phyloP scores from a whole-genome alignment of 1,139 yeast species.

The Lodderomyces theae region DNA sequence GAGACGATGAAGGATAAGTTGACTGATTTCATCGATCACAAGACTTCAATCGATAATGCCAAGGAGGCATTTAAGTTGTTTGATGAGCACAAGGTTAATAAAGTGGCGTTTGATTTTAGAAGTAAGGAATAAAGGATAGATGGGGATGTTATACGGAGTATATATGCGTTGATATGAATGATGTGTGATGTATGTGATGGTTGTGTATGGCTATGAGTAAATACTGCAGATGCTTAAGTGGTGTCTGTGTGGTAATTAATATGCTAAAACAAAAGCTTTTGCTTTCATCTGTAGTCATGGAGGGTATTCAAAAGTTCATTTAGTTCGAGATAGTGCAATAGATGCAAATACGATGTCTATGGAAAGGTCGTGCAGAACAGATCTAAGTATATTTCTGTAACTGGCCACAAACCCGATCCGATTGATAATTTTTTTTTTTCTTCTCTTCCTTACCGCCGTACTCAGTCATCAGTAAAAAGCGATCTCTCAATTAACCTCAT shows the following conservation, averaged over 20 bases:
- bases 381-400: not conserved
- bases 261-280: too few relatives aligned
- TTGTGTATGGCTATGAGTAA: too few relatives aligned
- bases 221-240: too few relatives aligned
- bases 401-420: slow-evolving; percentile 1
- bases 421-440: not conserved
- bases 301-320: too few relatives aligned
- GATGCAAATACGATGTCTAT: too few relatives aligned
- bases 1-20: slow-evolving; percentile 44
- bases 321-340: too few relatives aligned
- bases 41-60: slow-evolving; percentile 43
- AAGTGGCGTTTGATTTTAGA: slow-evolving; percentile 46
- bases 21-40: slow-evolving; percentile 46
- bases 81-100: slow-evolving; percentile 53
- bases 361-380: too few relatives aligned
- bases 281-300: too few relatives aligned
- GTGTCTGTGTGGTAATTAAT: too few relatives aligned
- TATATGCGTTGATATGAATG: not conserved
- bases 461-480: not conserved
- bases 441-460: not conserved
- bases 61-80: slow-evolving; percentile 48
- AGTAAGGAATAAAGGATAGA: not conserved
- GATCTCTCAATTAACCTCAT: not conserved
- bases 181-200: too few relatives aligned
- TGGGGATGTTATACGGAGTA: too few relatives aligned